These are phyloP conservation scores for Ascochyta pisi DNA, from an alignment of 2,329 filamentous ascomycete species.

Conservation along the genomic window DNA sequence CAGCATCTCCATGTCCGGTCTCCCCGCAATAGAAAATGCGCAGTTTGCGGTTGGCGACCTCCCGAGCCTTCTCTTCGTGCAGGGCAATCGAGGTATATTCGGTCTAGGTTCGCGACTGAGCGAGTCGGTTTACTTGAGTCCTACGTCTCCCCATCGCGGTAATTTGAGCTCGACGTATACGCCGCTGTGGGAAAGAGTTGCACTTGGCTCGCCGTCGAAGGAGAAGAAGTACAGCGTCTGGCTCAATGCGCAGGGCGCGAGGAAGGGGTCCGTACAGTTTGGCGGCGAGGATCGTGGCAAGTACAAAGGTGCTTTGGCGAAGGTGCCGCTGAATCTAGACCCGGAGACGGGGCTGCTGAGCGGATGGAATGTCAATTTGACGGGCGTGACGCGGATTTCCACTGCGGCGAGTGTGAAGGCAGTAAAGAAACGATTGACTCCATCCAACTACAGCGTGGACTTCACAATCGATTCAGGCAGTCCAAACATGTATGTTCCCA, in stretches of 20 bases:
- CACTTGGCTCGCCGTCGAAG: not conserved
- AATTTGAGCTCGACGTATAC: not conserved
- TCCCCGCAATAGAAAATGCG: not conserved
- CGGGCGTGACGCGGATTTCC: not conserved
- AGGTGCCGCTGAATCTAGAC: not conserved
- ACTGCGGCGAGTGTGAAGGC: too few relatives aligned
- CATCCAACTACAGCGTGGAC: not conserved
- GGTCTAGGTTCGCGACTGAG: constrained; percentile 14
- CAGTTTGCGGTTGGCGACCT: constrained; percentile 16
- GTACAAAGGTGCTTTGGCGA: not conserved
- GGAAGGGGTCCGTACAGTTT: not conserved
- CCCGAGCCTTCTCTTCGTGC: constrained; percentile 5
- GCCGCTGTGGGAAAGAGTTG: not conserved
- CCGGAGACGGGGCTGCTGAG: not conserved
- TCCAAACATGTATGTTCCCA: constrained; percentile 27
- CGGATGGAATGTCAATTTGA: constrained; percentile 3
- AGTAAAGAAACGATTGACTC: not conserved
- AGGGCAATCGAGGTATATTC: constrained; percentile 20
- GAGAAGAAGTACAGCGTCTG: not conserved
- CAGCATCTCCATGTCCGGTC: constrained; percentile 1
- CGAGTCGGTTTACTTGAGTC: not conserved
- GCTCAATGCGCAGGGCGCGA: constrained; percentile 2
- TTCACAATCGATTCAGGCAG: constrained; percentile 19
- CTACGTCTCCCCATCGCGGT: not conserved
- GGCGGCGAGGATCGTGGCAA: not conserved